Evolutionary conservation across 1,284 basidiomycete genomes (phyloP), one percentile per base, ranked within the genome.

Genomic region (Neonothopanus nambi): DNA sequence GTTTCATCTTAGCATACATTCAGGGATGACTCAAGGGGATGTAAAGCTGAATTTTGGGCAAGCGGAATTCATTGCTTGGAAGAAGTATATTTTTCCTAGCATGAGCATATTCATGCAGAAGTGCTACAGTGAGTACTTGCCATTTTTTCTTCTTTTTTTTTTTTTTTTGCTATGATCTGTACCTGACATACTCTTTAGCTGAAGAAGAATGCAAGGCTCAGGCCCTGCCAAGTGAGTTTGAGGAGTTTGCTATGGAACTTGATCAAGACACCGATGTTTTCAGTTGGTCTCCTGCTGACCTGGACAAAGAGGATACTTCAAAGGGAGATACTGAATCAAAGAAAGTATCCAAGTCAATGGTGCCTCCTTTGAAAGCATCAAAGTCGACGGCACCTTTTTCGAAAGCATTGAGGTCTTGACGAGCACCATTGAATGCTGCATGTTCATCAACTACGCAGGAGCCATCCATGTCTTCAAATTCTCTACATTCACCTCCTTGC

Each of bases 71-170:
- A 43, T 17, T 2, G 20, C 23, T 7, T 59, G 52, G 52, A 57
- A 54, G 48, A 44, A 58, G 37, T 20, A 52, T 28, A 17, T 62
- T 15, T n/a, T 59, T 8, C 57, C 61, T 6, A 33, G 58, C 3
- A 59, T 47, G 20, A 51, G 57, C 5, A 8, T 17, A 5, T 44
- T 26, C 15, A n/a, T 44, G 12, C 24, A 44, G 17, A 24, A 15
- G 11, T 44, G 42, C 17, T 44, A 26, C 23, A 42, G 40, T 42
- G 11, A 5, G 26, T 28, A 11, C 5, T 5, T 28, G 26, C n/a
- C n/a, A n/a, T n/a, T n/a, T n/a, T n/a, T n/a, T n/a, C n/a, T n/a
- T n/a, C n/a, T n/a, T n/a, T n/a, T n/a, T n/a, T n/a, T n/a, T n/a
- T n/a, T n/a, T 11, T 28, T 28, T 28, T 11, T 5, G 5, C 5